Base-by-base conservation (phyloP, 2,329 filamentous ascomycete genomes). In the Phaeosphaeria sp. region DNA sequence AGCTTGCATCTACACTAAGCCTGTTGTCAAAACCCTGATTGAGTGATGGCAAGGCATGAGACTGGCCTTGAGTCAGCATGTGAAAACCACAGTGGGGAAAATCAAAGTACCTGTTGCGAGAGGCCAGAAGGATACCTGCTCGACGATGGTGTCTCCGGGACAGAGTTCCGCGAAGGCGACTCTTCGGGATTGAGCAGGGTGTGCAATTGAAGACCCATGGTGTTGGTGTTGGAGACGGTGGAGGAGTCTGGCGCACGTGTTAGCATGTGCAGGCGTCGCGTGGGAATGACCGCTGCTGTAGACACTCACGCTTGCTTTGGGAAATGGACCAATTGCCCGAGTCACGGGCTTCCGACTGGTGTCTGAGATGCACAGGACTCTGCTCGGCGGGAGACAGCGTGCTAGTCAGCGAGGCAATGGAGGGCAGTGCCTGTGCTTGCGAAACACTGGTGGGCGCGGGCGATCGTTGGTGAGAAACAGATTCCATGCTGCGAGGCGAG, bases 241-340 rank as follows among this genome's bases (percentile, higher is more conserved):
- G 76, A 78, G 17, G 77, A 79, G 58, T 79, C 77, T 79, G 60
- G 36, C 60, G 54, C 41, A 20, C 43, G 54, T 22, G 59, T 63
- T 55, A 71, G 63, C 23, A 21, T 9, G 47, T 43, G 36, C 22
- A 41, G 30, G 39, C n/a, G 46, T 20, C 49, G 48, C 46, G 46
- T 60, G 53, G 20, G 52, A 21, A 39, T 54, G 49, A 52, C 44
- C 54, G 23, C 21, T 42, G 42, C 9, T 22, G 54, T 49, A 43
- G 54, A 23, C 25, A 59, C 72, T 71, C 76, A 85, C 84, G 82
- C 69, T 84, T 84, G 73, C 83, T 85, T 66, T 84, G 84, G 58
- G 84, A 82, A 66, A 85, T 83, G 52, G 84, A 85, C 84, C 84
- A 87, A 70, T 83, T 85, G 59, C 85, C 84, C 21, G 84, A 87